Base-by-base conservation (phyloP, 2,329 filamentous ascomycete genomes). In the Ophiostoma australiae region DNA sequence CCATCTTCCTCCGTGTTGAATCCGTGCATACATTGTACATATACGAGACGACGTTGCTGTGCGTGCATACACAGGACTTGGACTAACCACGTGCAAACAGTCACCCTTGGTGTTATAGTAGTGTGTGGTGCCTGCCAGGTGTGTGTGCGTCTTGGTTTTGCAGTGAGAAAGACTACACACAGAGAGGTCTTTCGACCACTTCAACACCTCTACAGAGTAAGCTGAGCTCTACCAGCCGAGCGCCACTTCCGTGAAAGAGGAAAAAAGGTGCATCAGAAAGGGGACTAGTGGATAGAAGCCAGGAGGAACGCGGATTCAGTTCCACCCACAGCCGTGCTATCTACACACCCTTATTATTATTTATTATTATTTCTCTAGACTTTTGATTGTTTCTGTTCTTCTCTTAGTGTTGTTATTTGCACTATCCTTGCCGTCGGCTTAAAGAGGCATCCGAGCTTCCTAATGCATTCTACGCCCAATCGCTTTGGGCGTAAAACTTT, bases 251-350 rank as follows among this genome's bases (percentile, higher is more conserved):
- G 52, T 15, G 52, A 58, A 52, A 58, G 13, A 58, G 52, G 23
- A 58, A 58, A 52, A 48, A 27, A 58, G 52, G 52, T 27, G 27
- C 20, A 27, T 27, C 23, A 27, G 15, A 58, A 58, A 58, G 23
- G 52, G 52, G 52, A 27, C 52, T 58, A 58, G 52, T 58, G 44
- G 44, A n/a, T 48, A n/a, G 44, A 48, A 48, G 44, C 44, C 20
- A 48, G 20, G 44, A 48, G 44, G 20, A 48, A 48, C 44, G 44
- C 20, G 44, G 20, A 20, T 48, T n/a, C 10, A 58, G 52, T 27
- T 58, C 52, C 52, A 58, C 52, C 52, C n/a, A n/a, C n/a, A 27
- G n/a, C 52, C n/a, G 52, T 58, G 52, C 52, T 58, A 58, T 58
- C 52, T 27, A 58, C 52, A 58, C 23, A 23, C 52, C 52, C 52